Base-by-base conservation (phyloP, 495 filamentous ascomycete genomes). In the Thermochaetoides thermophila region DNA sequence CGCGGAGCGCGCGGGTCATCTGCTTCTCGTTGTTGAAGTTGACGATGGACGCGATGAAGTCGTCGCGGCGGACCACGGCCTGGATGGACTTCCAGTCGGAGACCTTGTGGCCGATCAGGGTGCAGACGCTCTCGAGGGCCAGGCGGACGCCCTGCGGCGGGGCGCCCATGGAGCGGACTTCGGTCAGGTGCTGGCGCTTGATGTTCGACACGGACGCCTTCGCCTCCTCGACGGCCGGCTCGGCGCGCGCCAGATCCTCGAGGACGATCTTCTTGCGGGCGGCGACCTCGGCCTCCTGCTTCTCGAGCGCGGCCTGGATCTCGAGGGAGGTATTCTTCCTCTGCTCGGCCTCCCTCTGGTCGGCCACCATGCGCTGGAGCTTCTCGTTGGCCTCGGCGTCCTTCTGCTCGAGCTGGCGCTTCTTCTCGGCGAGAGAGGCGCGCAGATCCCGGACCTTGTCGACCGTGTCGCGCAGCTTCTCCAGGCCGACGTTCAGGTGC, bases 41-140 rank as follows among this genome's bases (percentile, higher is more conserved):
- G 53, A 96, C 79, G 48, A 99, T 96, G 58, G 82, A 94, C 17
- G 84, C 82, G 61, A 99, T 95, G 60, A 99, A 99, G 44, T 94
- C 85, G 50, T 96, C 89, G 17, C 73, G 71, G 37, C 89, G 78
- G 18, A 96, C 71, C 38, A 96, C 77, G 27, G 67, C 78, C 55
- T 85, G 79, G 31, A 96, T 85, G 24, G 72, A 74, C 59, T 82
- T 87, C 89, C 89, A 99, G 46, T 75, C 80, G 37, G 73, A 74
- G 37, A 82, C 76, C 57, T 80, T 91, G 57, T 96, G 85, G 10
- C 87, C 87, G 29, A 99, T 71, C 23, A 96, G 58, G 2, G 83
- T 87, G 62, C 89, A 96, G 12, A 99, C 89, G 7, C 89, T 80
- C 55, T 96, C 91, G 41, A 99, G 64, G 5, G 87, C 84, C 45